Evolutionary conservation across 1,139 yeast species (phyloP).

Genomic region (Pneumocystis oryctolagi): DNA sequence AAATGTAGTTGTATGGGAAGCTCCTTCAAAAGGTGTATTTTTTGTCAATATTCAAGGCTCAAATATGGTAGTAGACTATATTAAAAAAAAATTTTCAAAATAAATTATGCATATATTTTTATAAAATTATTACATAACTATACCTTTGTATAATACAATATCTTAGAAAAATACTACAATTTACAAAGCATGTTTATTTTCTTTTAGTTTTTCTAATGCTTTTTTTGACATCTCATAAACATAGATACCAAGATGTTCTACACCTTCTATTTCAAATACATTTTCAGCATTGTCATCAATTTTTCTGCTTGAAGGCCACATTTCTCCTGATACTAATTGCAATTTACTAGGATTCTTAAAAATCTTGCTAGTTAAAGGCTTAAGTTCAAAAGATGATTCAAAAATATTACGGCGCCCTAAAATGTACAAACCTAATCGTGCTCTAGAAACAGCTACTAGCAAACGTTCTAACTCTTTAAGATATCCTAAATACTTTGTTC

Average conservation of each 20-base stretch:
- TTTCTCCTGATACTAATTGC: constrained; percentile 25
- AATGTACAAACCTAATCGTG: constrained; percentile 25
- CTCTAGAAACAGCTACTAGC: constrained; percentile 24
- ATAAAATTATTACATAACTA: background rate
- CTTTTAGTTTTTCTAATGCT: constrained; percentile 15
- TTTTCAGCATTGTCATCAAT: constrained; percentile 13
- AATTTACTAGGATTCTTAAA: constrained; percentile 16
- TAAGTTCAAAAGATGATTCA: constrained; percentile 6
- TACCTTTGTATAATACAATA: background rate
- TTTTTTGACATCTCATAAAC: constrained; percentile 26
- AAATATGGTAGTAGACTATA: background rate
- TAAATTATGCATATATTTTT: background rate
- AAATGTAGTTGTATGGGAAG: constrained; percentile 80
- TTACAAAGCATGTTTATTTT: background rate
- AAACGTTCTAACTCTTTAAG: constrained; percentile 19
- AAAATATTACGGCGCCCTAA: constrained; percentile 21
- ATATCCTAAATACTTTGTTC: constrained; percentile 18
- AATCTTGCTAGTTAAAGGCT: constrained; percentile 11
- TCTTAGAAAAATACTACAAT: background rate
- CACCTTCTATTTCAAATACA: constrained; percentile 22
- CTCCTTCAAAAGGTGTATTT: constrained; percentile 48
- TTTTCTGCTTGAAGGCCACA: constrained; percentile 19
- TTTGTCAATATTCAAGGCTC: constrained; percentile 32
- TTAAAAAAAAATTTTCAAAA: background rate
- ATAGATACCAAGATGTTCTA: constrained; percentile 27